phyloP scores from a whole-genome alignment of 1,139 yeast genomes.

The Scheffersomyces illinoinensis region DNA sequence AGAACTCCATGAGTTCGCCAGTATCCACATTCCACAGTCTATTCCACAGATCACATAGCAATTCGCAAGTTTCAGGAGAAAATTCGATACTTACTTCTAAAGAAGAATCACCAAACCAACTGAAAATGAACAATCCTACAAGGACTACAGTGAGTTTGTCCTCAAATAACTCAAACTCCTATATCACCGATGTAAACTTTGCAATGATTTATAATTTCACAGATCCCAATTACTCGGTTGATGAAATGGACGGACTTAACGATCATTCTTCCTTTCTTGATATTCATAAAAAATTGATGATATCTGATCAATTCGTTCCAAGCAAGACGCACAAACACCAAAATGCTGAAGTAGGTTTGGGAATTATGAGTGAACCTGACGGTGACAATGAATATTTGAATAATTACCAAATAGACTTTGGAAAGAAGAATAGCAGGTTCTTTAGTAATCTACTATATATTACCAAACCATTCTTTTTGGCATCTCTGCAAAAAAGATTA shows the following conservation, averaged over 20 bases:
- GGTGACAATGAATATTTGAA: slow-evolving; percentile 9
- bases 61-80: slow-evolving; percentile 11
- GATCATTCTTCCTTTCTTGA: slow-evolving; percentile 32
- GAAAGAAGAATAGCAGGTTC: slow-evolving; percentile 22
- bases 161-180: slow-evolving; percentile 44
- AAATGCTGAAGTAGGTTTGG: slow-evolving; percentile 24
- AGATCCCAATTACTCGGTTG: slow-evolving; percentile 33
- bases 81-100: slow-evolving; percentile 3
- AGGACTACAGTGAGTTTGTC: slow-evolving; percentile 35
- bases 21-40: slow-evolving; percentile 37
- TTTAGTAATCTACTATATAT: slow-evolving; percentile 23
- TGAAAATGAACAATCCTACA: slow-evolving; percentile 12
- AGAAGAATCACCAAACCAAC: slow-evolving; percentile 15
- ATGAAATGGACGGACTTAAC: slow-evolving; percentile 11
- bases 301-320: slow-evolving; percentile 41
- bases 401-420: slow-evolving; percentile 15
- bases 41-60: slow-evolving; percentile 32
- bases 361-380: slow-evolving; percentile 16
- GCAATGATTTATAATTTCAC: slow-evolving; percentile 43
- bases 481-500: slow-evolving; percentile 21
- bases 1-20: slow-evolving; percentile 34
- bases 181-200: slow-evolving; percentile 32
- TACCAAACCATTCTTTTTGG: slow-evolving; percentile 23
- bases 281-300: slow-evolving; percentile 36
- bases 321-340: slow-evolving; percentile 20